These are phyloP conservation scores for Pythium aphanidermatum DNA, from an alignment of 352 stramenopile species.

Conservation along the genomic window DNA sequence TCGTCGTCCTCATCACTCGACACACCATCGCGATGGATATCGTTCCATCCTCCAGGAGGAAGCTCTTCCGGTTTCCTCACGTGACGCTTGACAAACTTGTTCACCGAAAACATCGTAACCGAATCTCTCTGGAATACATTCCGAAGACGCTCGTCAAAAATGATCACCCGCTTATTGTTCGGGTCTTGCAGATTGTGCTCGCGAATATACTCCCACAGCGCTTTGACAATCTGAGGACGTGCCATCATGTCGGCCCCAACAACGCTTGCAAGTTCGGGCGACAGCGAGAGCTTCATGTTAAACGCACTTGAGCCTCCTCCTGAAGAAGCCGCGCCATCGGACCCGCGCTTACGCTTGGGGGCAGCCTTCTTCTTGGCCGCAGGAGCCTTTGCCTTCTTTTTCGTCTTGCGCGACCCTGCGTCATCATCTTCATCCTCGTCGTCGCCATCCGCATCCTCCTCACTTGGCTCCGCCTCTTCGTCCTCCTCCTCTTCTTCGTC, in stretches of 20 bases:
- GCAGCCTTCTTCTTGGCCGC: slow-evolving; percentile 41
- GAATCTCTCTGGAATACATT: slow-evolving; percentile 74
- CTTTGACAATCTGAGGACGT: slow-evolving; percentile 92
- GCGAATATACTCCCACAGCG: slow-evolving; percentile 96
- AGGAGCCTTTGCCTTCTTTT: slow-evolving; percentile 20
- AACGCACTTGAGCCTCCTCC: slow-evolving; percentile 44
- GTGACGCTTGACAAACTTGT: slow-evolving; percentile 86
- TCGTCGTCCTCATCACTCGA: slow-evolving; percentile 76
- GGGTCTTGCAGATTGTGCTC: slow-evolving; percentile 94
- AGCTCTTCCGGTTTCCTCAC: slow-evolving; percentile 69
- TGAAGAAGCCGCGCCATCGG: slow-evolving; percentile 1
- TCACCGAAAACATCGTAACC: slow-evolving; percentile 88
- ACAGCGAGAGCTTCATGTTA: slow-evolving; percentile 68
- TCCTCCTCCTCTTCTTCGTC: slow-evolving; percentile 53
- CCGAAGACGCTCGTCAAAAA: slow-evolving; percentile 84
- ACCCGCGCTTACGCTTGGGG: slow-evolving; percentile 47
- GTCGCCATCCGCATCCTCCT: slow-evolving; percentile 38
- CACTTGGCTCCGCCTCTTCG: slow-evolving; percentile 32
- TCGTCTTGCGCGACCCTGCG: slow-evolving; percentile 28
- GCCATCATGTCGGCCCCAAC: slow-evolving; percentile 81
- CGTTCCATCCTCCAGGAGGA: slow-evolving; percentile 54
- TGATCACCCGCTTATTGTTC: slow-evolving; percentile 90
- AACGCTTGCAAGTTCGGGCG: slow-evolving; percentile 74
- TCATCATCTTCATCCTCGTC: slow-evolving; percentile 33
- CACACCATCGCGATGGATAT: slow-evolving; percentile 70